Base-by-base conservation (phyloP, 805 yeast genomes). In the Vanderwaltozyma tropicalis region DNA sequence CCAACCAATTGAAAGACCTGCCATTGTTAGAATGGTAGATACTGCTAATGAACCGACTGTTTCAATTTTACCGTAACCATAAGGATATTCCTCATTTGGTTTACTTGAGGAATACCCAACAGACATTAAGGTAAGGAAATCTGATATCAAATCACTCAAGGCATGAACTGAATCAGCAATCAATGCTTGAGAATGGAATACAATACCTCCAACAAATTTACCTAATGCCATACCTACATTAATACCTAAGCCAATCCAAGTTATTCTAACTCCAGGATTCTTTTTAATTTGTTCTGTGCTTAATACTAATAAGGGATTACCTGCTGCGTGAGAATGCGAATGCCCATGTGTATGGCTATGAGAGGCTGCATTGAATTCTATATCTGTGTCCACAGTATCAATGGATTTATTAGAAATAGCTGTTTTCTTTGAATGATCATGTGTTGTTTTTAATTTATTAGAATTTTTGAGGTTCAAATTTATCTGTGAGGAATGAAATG, bases 101-200 rank as follows among this genome's bases (percentile, higher is more conserved):
- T 71, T 63, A 46, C 74, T 75, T 10, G 69, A 60, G 5, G 94
- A 78, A 35, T 81, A 76, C 24, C 83, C 78, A 15, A 92, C 96
- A 1, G 97, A 89, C 4, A 87, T 79, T 40, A 92, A 66, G 0
- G 98, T 92, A 46, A 92, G 64, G 32, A 89, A 72, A 59, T 92
- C 98, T 8, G 95, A 83, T 13, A 92, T 72, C 64, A 89, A 67
- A 61, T 92, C 98, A 33, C 94, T 79, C 16, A 85, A 69, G 0
- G 97, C 89, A 62, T 92, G 98, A 21, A 87, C 79, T 1, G 96
- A 88, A 61, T 92, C 98, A 1, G 98, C 98, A 35, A 88, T 57
- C 40, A 92, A 71, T 2, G 96, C 88, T 57, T 88, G 96, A 0
- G 98, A 92, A 59, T 92, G 95, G 71, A 92, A 92, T 28, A 77